Conservation (phyloP, 2,329 filamentous ascomycete species). For the Calonectria pauciramosa region DNA sequence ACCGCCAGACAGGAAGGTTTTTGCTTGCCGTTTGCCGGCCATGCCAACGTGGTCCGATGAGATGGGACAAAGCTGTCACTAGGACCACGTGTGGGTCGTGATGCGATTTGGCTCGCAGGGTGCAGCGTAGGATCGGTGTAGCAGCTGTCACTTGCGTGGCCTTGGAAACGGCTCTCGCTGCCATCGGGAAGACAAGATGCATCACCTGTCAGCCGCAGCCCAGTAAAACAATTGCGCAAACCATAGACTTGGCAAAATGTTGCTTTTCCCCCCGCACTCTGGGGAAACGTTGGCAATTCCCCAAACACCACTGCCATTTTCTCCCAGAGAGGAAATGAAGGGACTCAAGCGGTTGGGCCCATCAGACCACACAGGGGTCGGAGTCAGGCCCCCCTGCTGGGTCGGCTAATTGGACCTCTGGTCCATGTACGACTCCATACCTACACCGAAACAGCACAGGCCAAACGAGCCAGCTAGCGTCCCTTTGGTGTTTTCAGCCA, state of each 20-base stretch:
- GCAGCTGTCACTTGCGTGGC: background rate
- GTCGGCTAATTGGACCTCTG: slow-evolving; percentile 2
- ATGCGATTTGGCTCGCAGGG: background rate
- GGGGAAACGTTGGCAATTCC: background rate
- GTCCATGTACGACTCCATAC: slow-evolving; percentile 8
- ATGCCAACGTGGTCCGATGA: background rate
- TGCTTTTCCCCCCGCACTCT: background rate
- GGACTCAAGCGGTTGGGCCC: background rate
- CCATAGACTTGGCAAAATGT: background rate
- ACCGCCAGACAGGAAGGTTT: background rate
- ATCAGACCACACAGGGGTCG: background rate
- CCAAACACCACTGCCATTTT: background rate
- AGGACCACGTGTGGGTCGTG: background rate
- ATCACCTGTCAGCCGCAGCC: background rate
- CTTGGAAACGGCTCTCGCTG: background rate
- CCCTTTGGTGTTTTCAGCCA: background rate
- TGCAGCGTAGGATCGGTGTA: background rate
- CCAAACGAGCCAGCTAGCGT: background rate
- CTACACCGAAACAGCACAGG: slow-evolving; percentile 5
- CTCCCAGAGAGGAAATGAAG: background rate
- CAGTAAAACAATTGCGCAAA: background rate
- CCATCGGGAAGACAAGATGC: no score
- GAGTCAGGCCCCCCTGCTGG: background rate
- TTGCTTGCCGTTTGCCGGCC: background rate
- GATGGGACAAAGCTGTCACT: background rate